Percentiles rank a stretch among this genome's conserved stretches.
Conservation (phyloP, 345 rosid genomes). For the Brassica cretica region DNA sequence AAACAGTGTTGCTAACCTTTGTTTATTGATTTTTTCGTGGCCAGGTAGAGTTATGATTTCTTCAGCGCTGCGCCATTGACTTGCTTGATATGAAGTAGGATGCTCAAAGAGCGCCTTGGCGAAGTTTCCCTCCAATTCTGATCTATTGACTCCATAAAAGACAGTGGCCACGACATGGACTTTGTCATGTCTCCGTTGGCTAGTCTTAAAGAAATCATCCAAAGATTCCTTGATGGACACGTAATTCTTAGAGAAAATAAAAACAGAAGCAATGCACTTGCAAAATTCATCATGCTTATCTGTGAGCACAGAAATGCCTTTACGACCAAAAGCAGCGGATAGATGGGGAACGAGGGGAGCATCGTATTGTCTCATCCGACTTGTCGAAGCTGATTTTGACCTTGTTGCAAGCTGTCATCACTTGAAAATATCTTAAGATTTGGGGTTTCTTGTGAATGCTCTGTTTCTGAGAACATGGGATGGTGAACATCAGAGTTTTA, state of each 20-base stretch:
- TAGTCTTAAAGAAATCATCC: background rate
- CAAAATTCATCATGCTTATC: background rate
- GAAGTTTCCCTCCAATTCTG: background rate
- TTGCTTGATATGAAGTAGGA: background rate
- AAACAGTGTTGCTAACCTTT: constrained; percentile 18
- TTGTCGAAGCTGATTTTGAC: constrained; percentile 14
- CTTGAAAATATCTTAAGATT: constrained; percentile 1
- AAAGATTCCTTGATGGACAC: constrained; percentile 4
- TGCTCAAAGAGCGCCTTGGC: background rate
- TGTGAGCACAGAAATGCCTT: constrained; percentile 11
- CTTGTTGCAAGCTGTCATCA: constrained; percentile 6
- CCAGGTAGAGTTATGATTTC: background rate
- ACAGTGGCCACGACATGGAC: constrained; percentile 16
- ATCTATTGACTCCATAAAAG: constrained; percentile 13
- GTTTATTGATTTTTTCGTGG: constrained; percentile 5
- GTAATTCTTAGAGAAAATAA: constrained; percentile 5
- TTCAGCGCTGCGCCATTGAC: background rate
- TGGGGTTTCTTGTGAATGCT: background rate
- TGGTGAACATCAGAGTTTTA: background rate
- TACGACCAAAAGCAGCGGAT: constrained; percentile 10
- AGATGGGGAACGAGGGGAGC: constrained; percentile 22
- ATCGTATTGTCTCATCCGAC: constrained; percentile 19
- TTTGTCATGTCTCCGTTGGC: background rate
- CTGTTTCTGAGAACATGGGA: constrained; percentile 3
- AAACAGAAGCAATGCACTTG: constrained; percentile 1